Conservation (phyloP, 139 green algal species). For the Chlorella sp. region DNA sequence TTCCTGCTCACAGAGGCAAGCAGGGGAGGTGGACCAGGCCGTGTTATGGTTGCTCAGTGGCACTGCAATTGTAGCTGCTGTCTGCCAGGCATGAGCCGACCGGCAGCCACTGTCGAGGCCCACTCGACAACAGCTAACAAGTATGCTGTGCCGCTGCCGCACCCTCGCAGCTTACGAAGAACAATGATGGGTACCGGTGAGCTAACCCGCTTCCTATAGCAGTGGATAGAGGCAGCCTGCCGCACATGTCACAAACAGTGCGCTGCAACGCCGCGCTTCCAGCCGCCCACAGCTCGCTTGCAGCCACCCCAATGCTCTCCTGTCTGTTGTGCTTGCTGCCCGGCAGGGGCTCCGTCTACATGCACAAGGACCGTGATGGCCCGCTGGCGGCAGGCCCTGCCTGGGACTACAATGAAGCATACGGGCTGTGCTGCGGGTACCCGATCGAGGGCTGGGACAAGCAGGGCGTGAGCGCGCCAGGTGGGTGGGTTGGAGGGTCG, state of each 20-base stretch:
- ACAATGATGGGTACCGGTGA: constrained; percentile 63
- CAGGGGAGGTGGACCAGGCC: too few relatives aligned
- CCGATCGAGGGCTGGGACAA: constrained; percentile 69
- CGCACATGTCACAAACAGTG: too few relatives aligned
- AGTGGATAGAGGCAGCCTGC: too few relatives aligned
- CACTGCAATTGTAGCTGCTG: too few relatives aligned
- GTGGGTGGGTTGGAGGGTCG: not conserved
- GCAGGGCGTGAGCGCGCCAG: constrained; percentile 32
- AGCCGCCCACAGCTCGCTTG: too few relatives aligned
- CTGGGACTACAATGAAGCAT: constrained; percentile 67
- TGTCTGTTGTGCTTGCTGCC: too few relatives aligned
- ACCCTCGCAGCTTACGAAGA: constrained; percentile 57
- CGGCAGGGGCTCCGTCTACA: constrained; percentile 46
- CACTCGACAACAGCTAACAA: too few relatives aligned
- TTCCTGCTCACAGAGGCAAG: constrained; percentile 54
- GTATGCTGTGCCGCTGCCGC: not conserved
- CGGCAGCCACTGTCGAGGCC: too few relatives aligned
- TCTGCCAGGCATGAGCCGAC: not conserved
- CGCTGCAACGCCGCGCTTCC: too few relatives aligned
- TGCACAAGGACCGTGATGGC: constrained; percentile 46
- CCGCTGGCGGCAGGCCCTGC: constrained; percentile 33
- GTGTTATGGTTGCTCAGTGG: too few relatives aligned
- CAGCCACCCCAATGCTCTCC: too few relatives aligned
- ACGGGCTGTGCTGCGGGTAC: constrained; percentile 86
- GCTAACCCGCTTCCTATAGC: not conserved